Evolutionary conservation across 805 yeast species (phyloP).

Genomic region (Novakomyces olei): DNA sequence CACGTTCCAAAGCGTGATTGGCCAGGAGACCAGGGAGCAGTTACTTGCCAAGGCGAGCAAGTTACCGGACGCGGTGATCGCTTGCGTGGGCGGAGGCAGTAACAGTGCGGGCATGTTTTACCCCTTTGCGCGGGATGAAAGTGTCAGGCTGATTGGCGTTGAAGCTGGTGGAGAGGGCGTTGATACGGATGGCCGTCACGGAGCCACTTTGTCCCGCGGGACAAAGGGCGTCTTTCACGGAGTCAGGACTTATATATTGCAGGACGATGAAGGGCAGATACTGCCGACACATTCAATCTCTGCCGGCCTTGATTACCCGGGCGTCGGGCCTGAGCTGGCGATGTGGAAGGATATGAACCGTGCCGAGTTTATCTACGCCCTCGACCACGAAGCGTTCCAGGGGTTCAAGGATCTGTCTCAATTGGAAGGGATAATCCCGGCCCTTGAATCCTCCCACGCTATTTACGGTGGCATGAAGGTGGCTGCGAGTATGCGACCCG

Average conservation of each 20-base stretch:
- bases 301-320: constrained; percentile 97
- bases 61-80: constrained; percentile 83
- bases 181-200: constrained; percentile 54
- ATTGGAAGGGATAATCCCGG: constrained; percentile 95
- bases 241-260: constrained; percentile 81
- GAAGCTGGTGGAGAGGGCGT: constrained; percentile 99
- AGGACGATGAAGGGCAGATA: constrained; percentile 82
- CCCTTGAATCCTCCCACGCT: constrained; percentile 94
- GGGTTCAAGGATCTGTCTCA: constrained; percentile 81
- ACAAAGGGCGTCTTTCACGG: constrained; percentile 97
- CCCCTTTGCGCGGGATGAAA: constrained; percentile 65
- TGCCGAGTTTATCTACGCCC: constrained; percentile 74
- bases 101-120: constrained; percentile 90
- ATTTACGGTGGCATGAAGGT: constrained; percentile 72
- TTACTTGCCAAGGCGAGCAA: constrained; percentile 62
- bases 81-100: constrained; percentile 99
- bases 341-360: constrained; percentile 88
- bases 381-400: constrained; percentile 81
- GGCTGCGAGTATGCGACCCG: constrained; percentile 64
- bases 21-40: constrained; percentile 82
- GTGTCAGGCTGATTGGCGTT: constrained; percentile 70
- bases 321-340: constrained; percentile 96
- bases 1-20: constrained; percentile 94
- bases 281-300: constrained; percentile 95
- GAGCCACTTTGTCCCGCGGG: constrained; percentile 91